phyloP scores from a whole-genome alignment of 805 yeast species.

The Danielia oregonensis region DNA sequence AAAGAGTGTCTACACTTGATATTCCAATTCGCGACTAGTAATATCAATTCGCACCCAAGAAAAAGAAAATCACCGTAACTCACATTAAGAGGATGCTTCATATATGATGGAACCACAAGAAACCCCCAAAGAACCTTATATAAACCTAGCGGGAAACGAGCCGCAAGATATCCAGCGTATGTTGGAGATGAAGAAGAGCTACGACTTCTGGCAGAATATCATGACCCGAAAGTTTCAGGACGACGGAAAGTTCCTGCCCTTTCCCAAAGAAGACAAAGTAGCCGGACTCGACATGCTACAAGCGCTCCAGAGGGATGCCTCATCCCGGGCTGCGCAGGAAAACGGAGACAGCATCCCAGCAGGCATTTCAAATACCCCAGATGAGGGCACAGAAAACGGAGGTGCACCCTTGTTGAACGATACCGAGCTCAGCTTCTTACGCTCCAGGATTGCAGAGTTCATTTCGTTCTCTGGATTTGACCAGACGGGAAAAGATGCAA shows the following conservation, averaged over 20 bases:
- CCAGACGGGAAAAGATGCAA: neutral
- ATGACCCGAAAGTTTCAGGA: slow-evolving; percentile 23
- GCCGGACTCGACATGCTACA: neutral
- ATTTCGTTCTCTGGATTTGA: slow-evolving; percentile 2
- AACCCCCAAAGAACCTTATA: neutral
- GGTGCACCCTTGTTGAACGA: slow-evolving; percentile 2
- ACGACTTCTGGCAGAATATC: slow-evolving; percentile 36
- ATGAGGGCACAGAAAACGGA: too few species aligned
- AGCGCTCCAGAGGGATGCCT: neutral
- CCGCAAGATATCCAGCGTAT: slow-evolving; percentile 11
- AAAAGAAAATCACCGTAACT: too few species aligned
- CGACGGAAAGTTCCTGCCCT: slow-evolving; percentile 24
- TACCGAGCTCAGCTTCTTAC: slow-evolving; percentile 1
- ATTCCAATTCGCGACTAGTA: too few species aligned
- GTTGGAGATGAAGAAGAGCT: slow-evolving; percentile 25
- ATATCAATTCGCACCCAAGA: neutral
- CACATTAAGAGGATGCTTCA: neutral
- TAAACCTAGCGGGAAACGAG: neutral
- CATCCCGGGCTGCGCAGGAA: neutral
- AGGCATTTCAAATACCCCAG: neutral
- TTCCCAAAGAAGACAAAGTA: slow-evolving; percentile 20
- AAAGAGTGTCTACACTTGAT: too few species aligned
- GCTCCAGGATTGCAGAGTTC: slow-evolving; percentile 2
- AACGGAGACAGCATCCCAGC: neutral
- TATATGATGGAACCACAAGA: neutral